phyloP scores from a whole-genome alignment of 148 eudicot genomes.

The Linanthus parryae region DNA sequence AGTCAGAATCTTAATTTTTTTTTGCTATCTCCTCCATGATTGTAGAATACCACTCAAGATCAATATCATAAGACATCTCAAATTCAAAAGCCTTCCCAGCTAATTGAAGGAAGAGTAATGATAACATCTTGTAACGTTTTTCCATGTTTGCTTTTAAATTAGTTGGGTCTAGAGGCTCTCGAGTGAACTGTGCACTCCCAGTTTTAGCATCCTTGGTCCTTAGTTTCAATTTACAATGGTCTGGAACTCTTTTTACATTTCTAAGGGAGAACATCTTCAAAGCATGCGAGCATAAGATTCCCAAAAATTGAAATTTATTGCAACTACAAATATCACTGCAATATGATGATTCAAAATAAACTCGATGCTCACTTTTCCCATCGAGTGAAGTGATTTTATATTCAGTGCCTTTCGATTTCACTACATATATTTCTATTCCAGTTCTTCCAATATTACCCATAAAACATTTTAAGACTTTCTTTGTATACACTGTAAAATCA shows the following conservation, averaged over 20 bases:
- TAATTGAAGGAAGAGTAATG: not conserved
- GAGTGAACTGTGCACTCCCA: not conserved
- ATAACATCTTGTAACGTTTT: not conserved
- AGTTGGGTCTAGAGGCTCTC: not conserved
- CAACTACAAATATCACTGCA: constrained; percentile 8
- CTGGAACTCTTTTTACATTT: not conserved
- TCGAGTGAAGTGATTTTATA: not conserved
- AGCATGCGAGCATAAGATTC: constrained; percentile 6
- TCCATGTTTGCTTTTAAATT: not conserved
- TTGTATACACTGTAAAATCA: constrained; percentile 15
- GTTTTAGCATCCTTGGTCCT: constrained; percentile 1
- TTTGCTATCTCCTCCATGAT: not conserved
- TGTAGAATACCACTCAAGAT: not conserved
- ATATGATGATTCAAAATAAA: not conserved
- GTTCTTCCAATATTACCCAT: constrained; percentile 8
- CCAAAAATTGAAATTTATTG: constrained; percentile 11
- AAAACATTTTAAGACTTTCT: constrained; percentile 13
- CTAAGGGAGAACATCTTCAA: not conserved
- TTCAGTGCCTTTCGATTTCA: not conserved
- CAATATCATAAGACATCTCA: not conserved
- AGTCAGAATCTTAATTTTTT: too few relatives aligned
- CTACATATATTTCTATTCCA: not conserved
- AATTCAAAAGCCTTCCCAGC: not conserved
- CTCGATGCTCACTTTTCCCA: not conserved
- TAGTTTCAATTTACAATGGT: not conserved